Conservation (phyloP, 31 red algal genomes). For the Odonthalia washingtoniensis region DNA sequence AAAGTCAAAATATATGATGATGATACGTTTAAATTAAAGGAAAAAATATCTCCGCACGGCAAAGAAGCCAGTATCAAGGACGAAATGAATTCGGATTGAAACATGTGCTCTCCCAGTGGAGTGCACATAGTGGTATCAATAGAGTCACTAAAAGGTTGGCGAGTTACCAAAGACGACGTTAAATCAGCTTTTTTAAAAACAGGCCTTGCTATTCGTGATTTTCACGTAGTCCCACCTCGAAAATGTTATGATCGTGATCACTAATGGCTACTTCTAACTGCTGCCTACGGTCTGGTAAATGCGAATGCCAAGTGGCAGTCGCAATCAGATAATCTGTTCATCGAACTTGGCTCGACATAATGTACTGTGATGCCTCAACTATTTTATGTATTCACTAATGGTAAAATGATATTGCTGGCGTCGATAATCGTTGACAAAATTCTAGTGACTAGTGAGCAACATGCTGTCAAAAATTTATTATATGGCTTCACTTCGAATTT, state of each 20-base stretch:
- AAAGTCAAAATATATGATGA: neutral
- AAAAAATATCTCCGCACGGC: too few relatives aligned
- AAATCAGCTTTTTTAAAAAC: slow-evolving; percentile 36
- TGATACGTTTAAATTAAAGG: neutral
- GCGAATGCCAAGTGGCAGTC: slow-evolving; percentile 37
- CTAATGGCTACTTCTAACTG: slow-evolving; percentile 17
- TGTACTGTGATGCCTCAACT: neutral
- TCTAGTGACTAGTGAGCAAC: too few relatives aligned
- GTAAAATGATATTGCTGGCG: too few relatives aligned
- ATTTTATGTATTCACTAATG: slow-evolving; percentile 9
- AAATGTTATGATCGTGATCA: neutral
- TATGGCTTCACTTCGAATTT: too few relatives aligned
- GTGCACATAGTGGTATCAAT: neutral
- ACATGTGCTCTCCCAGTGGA: neutral
- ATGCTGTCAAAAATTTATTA: too few relatives aligned
- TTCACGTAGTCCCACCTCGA: slow-evolving; percentile 21
- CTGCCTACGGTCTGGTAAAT: slow-evolving; percentile 26
- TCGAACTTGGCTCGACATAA: slow-evolving; percentile 4
- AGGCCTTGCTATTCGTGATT: slow-evolving; percentile 16
- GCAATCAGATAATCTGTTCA: slow-evolving; percentile 33
- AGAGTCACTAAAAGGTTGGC: neutral
- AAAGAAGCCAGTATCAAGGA: neutral
- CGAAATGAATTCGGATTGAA: neutral
- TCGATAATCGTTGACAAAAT: too few relatives aligned
- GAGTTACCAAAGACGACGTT: slow-evolving; percentile 9